A percentile compares a stretch with the other conserved stretches of the same genome.
Evolutionary conservation across 345 rosid species (phyloP).

Genomic region (Crucihimalaya himalaica): DNA sequence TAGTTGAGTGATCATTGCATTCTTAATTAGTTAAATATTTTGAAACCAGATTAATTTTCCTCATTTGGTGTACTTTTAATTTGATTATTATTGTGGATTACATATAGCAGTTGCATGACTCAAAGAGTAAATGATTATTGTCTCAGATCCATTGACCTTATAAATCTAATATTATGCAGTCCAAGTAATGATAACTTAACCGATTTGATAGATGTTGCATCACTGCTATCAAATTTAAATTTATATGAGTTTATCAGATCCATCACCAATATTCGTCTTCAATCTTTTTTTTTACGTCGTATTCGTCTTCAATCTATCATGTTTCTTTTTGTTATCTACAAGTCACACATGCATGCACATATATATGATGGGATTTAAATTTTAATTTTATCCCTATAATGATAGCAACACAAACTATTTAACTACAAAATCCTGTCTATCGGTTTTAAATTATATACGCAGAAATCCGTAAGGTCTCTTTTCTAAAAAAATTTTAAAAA

Average conservation of each 20-base stretch:
- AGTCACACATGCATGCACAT: not conserved
- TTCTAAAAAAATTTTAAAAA: not conserved
- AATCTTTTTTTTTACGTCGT: too few species aligned
- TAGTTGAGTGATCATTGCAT: constrained; percentile 6
- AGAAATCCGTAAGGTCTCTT: not conserved
- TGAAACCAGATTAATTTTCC: not conserved
- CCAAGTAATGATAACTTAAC: not conserved
- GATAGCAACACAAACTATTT: not conserved
- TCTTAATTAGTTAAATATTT: not conserved
- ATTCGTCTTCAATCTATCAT: not conserved
- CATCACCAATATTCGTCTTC: not conserved
- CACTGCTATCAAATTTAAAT: not conserved
- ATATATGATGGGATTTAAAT: not conserved
- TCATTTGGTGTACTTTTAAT: not conserved
- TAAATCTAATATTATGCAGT: not conserved
- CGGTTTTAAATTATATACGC: too few species aligned
- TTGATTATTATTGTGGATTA: not conserved
- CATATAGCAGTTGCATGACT: not conserved
- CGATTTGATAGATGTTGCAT: not conserved
- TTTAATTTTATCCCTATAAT: not conserved
- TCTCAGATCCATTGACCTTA: constrained; percentile 1
- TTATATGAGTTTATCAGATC: not conserved
- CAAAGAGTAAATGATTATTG: not conserved
- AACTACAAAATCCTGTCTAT: not conserved
- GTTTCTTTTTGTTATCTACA: not conserved